Evolutionary conservation across 495 filamentous ascomycete genomes (phyloP), one percentile per base, ranked within the genome.

Genomic region (Pseudotulostoma volvatum): DNA sequence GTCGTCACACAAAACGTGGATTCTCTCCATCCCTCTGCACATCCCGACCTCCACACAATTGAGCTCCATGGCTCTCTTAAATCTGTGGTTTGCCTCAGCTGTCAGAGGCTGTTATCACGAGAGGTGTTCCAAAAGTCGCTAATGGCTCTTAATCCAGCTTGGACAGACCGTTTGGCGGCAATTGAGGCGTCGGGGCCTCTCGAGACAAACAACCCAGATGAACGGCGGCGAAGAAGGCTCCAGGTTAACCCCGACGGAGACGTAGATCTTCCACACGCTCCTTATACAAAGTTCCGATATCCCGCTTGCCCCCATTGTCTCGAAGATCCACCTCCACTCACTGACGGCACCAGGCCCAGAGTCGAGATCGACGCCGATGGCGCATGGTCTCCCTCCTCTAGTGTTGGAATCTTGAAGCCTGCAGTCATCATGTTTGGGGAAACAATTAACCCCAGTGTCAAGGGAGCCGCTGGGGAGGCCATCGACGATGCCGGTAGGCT

Each of bases 1-100:
- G 81, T 94, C 19, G 74, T 97, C 45, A 97, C 90, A 31, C 90
- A 97, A 53, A 95, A 96, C 53, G 88, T 95, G 17, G 90, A 97
- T 55, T 93, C 86, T 3, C 90, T 95, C 54, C 88, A 97, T 57
- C 64, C 74, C 1, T 54, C 59, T 19, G 76, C 81, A 4, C 88
- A 95, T 55, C 83, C 88, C 2, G 51, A 69, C 1, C 55, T 88
- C 9, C 65, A 71, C 4, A 90, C 83, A 4, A 56, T 87, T 11
- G 90, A 96, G 56, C 65, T 97, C 33, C 90, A 97, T 56, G 90
- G 90, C 41, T 92, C 85, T 51, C 66, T 97, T 31, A 68, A 84
- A 46, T 73, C 78, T 13, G 68, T 87, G 20, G 67, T 79, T 16
- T 97, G 90, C 59, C 73, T 79, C n/a, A 82, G 75, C 48, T 92